Conservation (phyloP, 768 basidiomycete genomes). For the Cyclocybe aegerita region DNA sequence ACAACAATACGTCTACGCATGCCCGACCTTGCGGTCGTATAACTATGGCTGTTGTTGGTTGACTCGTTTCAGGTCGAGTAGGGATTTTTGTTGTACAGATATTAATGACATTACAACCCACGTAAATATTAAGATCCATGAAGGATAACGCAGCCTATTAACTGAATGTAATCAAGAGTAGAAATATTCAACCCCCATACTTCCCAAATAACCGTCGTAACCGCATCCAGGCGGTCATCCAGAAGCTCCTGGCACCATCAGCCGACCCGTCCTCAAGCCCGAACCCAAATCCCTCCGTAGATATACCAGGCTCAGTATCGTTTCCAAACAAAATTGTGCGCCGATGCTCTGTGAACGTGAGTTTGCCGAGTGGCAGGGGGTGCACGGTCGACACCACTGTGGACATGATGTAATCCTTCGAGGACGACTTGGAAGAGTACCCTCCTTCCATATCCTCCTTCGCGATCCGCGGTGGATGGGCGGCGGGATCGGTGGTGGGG, state of each 20-base stretch:
- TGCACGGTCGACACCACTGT: constrained; percentile 21
- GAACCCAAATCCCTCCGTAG: too few species aligned
- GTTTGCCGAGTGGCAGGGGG: constrained; percentile 21
- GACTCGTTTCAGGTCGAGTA: too few species aligned
- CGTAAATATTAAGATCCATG: neutral
- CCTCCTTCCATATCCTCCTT: constrained; percentile 4
- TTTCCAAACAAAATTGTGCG: constrained; percentile 25
- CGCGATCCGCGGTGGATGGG: neutral
- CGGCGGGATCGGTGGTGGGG: too few species aligned
- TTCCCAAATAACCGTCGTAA: constrained; percentile 3
- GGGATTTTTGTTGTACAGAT: too few species aligned
- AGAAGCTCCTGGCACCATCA: constrained; percentile 3
- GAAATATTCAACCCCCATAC: neutral
- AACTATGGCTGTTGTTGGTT: too few species aligned
- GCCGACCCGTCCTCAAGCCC: neutral
- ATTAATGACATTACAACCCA: neutral
- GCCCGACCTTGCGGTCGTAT: too few species aligned
- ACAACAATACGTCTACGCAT: too few species aligned
- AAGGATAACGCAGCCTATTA: neutral
- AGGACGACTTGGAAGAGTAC: constrained; percentile 18
- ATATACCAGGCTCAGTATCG: constrained; percentile 3
- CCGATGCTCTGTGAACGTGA: constrained; percentile 28
- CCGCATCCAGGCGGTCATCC: constrained; percentile 1
- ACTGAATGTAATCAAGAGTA: neutral
- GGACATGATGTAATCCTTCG: constrained; percentile 20